Conservation (phyloP, 2,329 filamentous ascomycete species). For the Exophiala bonariae region DNA sequence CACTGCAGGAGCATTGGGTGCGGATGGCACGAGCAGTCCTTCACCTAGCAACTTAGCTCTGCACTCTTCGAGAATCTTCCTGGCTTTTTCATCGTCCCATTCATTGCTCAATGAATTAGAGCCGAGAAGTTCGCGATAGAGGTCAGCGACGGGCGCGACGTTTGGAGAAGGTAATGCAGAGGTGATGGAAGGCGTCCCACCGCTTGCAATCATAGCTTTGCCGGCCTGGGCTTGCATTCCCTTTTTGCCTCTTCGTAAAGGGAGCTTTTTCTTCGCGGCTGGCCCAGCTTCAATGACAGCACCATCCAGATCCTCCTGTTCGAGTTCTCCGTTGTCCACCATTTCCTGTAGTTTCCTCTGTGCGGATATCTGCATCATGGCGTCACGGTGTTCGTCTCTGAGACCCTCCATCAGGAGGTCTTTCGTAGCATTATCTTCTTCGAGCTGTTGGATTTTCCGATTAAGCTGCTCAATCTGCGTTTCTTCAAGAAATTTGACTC, state of each 20-base stretch:
- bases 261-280: constrained; percentile 13
- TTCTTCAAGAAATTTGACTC: constrained; percentile 66
- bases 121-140: constrained; percentile 16
- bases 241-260: constrained; percentile 6
- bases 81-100: constrained; percentile 18
- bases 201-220: neutral
- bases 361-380: constrained; percentile 28
- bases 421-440: constrained; percentile 31
- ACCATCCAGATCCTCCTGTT: constrained; percentile 69
- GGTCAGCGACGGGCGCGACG: neutral
- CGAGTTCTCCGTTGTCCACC: constrained; percentile 67
- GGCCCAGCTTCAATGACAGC: constrained; percentile 25
- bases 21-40: constrained; percentile 13
- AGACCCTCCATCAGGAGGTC: constrained; percentile 27
- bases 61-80: constrained; percentile 18
- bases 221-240: neutral
- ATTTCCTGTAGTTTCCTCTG: constrained; percentile 25
- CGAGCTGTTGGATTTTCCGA: constrained; percentile 33
- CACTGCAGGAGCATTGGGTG: neutral
- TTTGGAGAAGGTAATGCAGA: neutral
- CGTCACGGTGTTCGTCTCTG: constrained; percentile 26
- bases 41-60: constrained; percentile 17
- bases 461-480: constrained; percentile 58
- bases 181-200: neutral
- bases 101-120: constrained; percentile 9